Percentiles rank a stretch among this genome's conserved stretches.
Conservation (phyloP, 345 rosid genomes). For the Reutealis trisperma region DNA sequence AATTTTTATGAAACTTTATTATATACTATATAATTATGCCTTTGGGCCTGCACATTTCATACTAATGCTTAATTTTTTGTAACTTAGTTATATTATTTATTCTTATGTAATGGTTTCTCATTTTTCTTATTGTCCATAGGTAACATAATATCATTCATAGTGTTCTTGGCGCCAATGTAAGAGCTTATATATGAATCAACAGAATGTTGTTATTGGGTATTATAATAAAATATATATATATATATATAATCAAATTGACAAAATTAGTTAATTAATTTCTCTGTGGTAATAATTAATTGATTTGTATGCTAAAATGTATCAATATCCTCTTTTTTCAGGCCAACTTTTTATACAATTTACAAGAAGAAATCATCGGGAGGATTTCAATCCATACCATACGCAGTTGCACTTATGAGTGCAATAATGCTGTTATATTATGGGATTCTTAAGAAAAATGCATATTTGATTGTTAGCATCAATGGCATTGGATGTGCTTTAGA, state of each 20-base stretch:
- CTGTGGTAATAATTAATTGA: too few relatives aligned
- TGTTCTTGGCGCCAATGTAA: conserved; percentile 32
- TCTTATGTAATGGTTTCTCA: too few relatives aligned
- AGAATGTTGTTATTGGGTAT: too few relatives aligned
- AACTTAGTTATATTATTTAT: not conserved
- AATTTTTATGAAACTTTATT: too few relatives aligned
- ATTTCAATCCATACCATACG: conserved; percentile 28
- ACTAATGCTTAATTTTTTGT: not conserved
- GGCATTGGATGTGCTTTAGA: conserved; percentile 24
- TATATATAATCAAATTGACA: too few relatives aligned
- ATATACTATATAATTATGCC: too few relatives aligned
- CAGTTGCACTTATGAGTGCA: conserved; percentile 24
- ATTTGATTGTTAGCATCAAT: conserved; percentile 22
- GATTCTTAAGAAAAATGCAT: conserved; percentile 12
- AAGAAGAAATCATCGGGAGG: conserved; percentile 29
- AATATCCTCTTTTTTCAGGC: conserved; percentile 5
- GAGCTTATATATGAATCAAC: not conserved
- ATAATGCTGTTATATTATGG: conserved; percentile 23
- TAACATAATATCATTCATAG: conserved; percentile 16
- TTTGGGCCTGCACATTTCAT: too few relatives aligned
- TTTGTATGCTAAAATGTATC: too few relatives aligned
- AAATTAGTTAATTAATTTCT: too few relatives aligned
- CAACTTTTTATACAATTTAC: conserved; percentile 26
- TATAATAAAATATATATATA: too few relatives aligned
- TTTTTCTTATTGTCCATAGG: not conserved